Percentiles rank a stretch among this genome's conserved stretches.
Evolutionary conservation across 2,329 filamentous ascomycete species (phyloP).

Genomic region (Arachnomyces sp.): DNA sequence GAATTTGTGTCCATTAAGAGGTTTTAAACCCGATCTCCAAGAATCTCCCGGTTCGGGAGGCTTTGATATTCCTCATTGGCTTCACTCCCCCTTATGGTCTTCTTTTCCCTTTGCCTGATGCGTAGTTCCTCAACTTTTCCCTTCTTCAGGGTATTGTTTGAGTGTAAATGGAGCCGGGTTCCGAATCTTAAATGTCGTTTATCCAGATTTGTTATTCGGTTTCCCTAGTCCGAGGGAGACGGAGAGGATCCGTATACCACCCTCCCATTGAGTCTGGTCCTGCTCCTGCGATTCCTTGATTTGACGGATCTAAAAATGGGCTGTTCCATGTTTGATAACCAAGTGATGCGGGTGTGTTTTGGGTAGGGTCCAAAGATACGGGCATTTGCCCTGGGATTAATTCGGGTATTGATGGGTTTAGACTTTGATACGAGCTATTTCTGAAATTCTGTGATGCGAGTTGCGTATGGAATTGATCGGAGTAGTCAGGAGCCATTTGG

Average conservation of each 20-base stretch:
- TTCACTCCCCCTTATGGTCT: too few species aligned
- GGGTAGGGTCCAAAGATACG: conserved; percentile 1
- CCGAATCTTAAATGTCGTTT: too few species aligned
- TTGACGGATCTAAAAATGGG: neutral
- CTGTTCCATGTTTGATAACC: conserved; percentile 1
- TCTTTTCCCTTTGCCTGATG: too few species aligned
- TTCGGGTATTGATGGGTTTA: conserved; percentile 1
- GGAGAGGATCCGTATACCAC: conserved; percentile 1
- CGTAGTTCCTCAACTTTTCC: too few species aligned
- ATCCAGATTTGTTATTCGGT: too few species aligned
- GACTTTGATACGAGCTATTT: conserved; percentile 26
- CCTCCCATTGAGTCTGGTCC: conserved; percentile 1
- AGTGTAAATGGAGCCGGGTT: too few species aligned
- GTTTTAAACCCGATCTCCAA: too few species aligned
- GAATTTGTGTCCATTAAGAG: too few species aligned
- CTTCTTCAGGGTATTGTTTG: too few species aligned
- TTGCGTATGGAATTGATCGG: conserved; percentile 22
- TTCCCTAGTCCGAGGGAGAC: neutral
- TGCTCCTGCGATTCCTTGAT: neutral
- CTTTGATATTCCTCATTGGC: too few species aligned
- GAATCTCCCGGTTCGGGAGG: too few species aligned
- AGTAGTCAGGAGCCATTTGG: conserved; percentile 20
- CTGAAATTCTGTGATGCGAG: conserved; percentile 28
- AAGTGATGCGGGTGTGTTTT: neutral
- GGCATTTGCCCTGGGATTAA: neutral